Conservation (phyloP, 441 rosid species). For the Corymbia calophylla region DNA sequence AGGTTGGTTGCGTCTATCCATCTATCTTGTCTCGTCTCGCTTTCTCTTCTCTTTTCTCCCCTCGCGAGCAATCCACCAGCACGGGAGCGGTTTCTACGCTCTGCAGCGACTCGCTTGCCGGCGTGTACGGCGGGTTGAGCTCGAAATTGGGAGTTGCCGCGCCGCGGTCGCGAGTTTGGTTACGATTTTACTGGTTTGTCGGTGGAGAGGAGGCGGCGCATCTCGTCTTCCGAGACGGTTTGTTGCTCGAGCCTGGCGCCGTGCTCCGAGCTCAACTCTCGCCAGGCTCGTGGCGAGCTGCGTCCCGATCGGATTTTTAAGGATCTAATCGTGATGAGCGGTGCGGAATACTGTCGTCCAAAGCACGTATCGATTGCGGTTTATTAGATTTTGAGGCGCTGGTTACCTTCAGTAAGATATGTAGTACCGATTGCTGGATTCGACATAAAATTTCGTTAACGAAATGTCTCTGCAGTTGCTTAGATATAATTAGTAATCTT, state of each 20-base stretch:
- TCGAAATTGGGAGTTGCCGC: background rate
- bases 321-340: background rate
- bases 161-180: background rate
- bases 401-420: background rate
- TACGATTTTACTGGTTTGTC: background rate
- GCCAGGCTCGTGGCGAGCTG: background rate
- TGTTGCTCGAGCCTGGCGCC: background rate
- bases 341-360: background rate
- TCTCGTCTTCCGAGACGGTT: background rate
- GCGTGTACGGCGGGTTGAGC: background rate
- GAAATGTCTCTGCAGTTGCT: background rate
- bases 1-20: conserved; percentile 20
- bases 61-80: background rate
- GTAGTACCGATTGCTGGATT: background rate
- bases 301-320: background rate
- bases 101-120: background rate
- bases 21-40: background rate
- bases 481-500: background rate
- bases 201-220: background rate
- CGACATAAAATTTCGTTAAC: background rate
- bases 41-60: background rate
- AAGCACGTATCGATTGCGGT: background rate
- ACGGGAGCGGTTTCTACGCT: background rate
- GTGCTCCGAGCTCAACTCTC: background rate
- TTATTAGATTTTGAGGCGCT: background rate